Percentiles rank a stretch among this genome's conserved stretches.
Conservation (phyloP, 2,329 filamentous ascomycete genomes). For the Pseudogymnoascus sp. region DNA sequence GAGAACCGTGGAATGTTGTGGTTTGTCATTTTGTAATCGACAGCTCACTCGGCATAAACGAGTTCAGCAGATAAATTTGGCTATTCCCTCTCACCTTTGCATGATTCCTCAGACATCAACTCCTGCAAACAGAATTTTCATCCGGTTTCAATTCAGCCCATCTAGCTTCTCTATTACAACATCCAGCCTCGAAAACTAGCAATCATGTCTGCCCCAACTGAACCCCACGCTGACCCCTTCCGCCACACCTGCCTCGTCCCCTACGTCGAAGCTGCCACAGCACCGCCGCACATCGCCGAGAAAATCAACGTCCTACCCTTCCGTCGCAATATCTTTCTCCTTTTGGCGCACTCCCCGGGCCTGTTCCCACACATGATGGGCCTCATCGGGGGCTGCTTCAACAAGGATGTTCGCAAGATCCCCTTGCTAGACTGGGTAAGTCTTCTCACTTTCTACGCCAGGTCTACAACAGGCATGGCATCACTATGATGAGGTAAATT, state of each 20-base stretch:
- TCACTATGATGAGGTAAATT: background rate
- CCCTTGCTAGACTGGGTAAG: slow-evolving; percentile 1
- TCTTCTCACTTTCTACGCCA: background rate
- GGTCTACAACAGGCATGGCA: background rate
- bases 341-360: background rate
- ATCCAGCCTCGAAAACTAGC: background rate
- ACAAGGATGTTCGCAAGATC: background rate
- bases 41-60: background rate
- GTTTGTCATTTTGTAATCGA: background rate
- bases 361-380: background rate
- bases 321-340: background rate
- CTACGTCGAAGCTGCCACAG: background rate
- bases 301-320: background rate
- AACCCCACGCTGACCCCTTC: background rate
- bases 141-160: background rate
- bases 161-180: background rate
- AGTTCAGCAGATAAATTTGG: slow-evolving; percentile 4
- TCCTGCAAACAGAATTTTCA: background rate
- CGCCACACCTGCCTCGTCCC: background rate
- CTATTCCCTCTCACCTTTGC: background rate
- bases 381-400: background rate
- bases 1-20: background rate
- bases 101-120: background rate
- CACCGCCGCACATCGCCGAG: background rate
- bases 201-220: background rate